A percentile compares a stretch with the other conserved stretches of the same genome.
Conservation (phyloP, 2,329 filamentous ascomycete species). For the Penicillium verrucosum region DNA sequence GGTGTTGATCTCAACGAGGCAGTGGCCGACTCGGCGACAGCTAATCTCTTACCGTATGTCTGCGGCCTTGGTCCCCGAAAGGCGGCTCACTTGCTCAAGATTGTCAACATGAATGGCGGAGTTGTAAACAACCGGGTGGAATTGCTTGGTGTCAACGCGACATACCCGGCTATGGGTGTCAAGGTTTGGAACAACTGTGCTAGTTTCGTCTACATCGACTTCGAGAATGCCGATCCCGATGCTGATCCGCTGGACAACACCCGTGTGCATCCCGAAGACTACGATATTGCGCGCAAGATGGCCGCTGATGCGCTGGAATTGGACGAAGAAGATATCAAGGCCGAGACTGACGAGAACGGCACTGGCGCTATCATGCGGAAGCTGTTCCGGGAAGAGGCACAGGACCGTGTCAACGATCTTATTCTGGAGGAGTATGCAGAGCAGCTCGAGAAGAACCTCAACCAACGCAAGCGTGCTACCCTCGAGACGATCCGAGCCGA, state of each 20-base stretch:
- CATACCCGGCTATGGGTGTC: slow-evolving; percentile 77
- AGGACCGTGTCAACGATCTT: slow-evolving; percentile 93
- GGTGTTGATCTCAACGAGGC: slow-evolving; percentile 95
- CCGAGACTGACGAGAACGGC: slow-evolving; percentile 85
- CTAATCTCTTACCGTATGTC: slow-evolving; percentile 85
- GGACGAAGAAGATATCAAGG: slow-evolving; percentile 96
- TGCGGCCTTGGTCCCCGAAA: slow-evolving; percentile 91
- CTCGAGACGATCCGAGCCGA: slow-evolving; percentile 95
- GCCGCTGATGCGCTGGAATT: slow-evolving; percentile 93
- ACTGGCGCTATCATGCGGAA: slow-evolving; percentile 87
- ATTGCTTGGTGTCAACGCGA: slow-evolving; percentile 82
- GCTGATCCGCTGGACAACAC: slow-evolving; percentile 96
- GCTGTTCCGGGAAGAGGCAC: slow-evolving; percentile 89
- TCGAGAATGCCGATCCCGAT: slow-evolving; percentile 73
- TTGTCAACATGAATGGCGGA: slow-evolving; percentile 87
- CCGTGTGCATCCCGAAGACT: slow-evolving; percentile 95
- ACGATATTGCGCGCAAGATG: slow-evolving; percentile 97
- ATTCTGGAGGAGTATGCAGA: slow-evolving; percentile 96
- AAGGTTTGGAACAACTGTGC: slow-evolving; percentile 96
- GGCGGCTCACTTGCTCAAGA: slow-evolving; percentile 78
- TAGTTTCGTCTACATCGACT: slow-evolving; percentile 88
- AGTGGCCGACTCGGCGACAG: slow-evolving; percentile 73
- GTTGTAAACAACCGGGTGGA: slow-evolving; percentile 80
- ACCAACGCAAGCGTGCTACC: slow-evolving; percentile 90
- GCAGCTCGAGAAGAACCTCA: slow-evolving; percentile 88